Percentiles rank a stretch among this genome's conserved stretches.
These are phyloP conservation scores for Daphne laureola DNA, from an alignment of 441 rosid genomes.

Conservation along the genomic window DNA sequence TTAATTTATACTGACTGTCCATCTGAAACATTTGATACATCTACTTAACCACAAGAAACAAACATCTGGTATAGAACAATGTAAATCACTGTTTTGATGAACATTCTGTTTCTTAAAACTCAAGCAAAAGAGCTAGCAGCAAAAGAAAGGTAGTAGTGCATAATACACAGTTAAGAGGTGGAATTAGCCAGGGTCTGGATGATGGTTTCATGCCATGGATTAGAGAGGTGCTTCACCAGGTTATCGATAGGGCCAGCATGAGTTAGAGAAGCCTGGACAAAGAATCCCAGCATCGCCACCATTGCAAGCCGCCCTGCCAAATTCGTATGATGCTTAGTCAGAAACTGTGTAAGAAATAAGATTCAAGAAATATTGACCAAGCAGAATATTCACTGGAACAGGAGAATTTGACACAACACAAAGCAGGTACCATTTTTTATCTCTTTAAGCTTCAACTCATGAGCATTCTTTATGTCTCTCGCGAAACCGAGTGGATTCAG, in stretches of 20 bases:
- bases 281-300: slow-evolving; percentile 84
- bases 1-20: too few species aligned
- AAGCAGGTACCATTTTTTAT: slow-evolving; percentile 64
- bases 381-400: not conserved
- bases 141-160: slow-evolving; percentile 2
- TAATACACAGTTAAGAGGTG: slow-evolving; percentile 25
- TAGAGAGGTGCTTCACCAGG: slow-evolving; percentile 76
- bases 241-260: slow-evolving; percentile 84
- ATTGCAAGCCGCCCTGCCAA: slow-evolving; percentile 79
- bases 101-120: slow-evolving; percentile 1
- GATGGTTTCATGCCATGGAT: slow-evolving; percentile 89
- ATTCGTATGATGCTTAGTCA: too few species aligned
- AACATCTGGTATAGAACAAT: too few species aligned
- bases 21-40: too few species aligned
- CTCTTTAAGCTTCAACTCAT: slow-evolving; percentile 83
- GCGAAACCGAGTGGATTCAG: slow-evolving; percentile 88
- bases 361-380: not conserved
- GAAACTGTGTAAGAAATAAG: not conserved
- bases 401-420: not conserved
- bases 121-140: not conserved
- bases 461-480: slow-evolving; percentile 59
- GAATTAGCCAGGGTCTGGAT: slow-evolving; percentile 59
- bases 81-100: slow-evolving; percentile 3
- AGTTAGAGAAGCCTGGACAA: slow-evolving; percentile 87
- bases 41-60: too few species aligned